phyloP scores from a whole-genome alignment of 2,329 filamentous ascomycete genomes.

The Hypoxylon sp. region DNA sequence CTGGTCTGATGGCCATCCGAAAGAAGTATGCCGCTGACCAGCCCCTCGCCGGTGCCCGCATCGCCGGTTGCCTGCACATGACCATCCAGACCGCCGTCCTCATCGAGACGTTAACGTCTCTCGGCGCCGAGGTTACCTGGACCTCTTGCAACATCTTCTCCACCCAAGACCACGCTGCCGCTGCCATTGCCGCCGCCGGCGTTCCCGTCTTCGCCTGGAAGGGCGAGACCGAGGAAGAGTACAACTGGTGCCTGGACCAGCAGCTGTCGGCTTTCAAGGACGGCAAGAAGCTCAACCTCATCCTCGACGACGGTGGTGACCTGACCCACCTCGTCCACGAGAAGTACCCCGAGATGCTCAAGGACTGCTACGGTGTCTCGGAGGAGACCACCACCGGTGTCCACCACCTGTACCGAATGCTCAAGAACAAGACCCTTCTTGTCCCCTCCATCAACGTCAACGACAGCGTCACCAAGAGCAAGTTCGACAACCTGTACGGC shows the following conservation, averaged over 20 bases:
- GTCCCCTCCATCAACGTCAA: slow-evolving; percentile 99
- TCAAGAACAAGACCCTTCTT: slow-evolving; percentile 88
- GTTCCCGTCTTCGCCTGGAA: slow-evolving; percentile 84
- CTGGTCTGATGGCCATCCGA: slow-evolving; percentile 95
- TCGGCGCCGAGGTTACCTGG: slow-evolving; percentile 99
- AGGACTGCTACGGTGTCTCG: slow-evolving; percentile 97
- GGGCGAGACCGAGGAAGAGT: slow-evolving; percentile 99
- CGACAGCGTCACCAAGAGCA: slow-evolving; percentile 99
- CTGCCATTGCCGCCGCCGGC: slow-evolving; percentile 92
- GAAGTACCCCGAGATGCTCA: slow-evolving; percentile 98
- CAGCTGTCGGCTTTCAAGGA: slow-evolving; percentile 97
- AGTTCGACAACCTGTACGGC: slow-evolving; percentile 99
- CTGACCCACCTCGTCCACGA: slow-evolving; percentile 94
- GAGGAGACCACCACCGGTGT: slow-evolving; percentile 99
- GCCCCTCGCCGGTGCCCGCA: slow-evolving; percentile 91
- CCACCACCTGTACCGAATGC: slow-evolving; percentile 98
- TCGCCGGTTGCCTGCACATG: slow-evolving; percentile 99
- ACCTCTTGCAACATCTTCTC: slow-evolving; percentile 99
- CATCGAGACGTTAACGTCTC: slow-evolving; percentile 93
- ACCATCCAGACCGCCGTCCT: slow-evolving; percentile 99
- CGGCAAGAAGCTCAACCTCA: slow-evolving; percentile 95
- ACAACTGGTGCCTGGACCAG: slow-evolving; percentile 99
- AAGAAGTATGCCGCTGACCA: slow-evolving; percentile 91
- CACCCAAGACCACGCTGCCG: slow-evolving; percentile 97
- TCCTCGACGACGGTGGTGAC: slow-evolving; percentile 98